Conservation (phyloP, 257 asterid genomes). For the Jacaranda copaia region DNA sequence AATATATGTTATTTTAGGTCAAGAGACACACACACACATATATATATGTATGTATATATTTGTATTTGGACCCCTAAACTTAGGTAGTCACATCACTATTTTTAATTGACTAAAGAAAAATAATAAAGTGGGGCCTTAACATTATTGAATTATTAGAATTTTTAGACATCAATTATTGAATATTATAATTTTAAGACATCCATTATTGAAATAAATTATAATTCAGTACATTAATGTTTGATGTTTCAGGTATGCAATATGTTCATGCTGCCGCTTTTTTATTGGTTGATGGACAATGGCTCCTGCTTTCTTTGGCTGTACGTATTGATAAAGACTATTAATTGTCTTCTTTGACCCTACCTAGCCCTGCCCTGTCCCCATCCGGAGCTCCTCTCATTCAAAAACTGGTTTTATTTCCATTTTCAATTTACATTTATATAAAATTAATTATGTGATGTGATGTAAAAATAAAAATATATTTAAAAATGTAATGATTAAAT, state of each 20-base stretch:
- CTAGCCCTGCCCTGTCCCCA: no score
- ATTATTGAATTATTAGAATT: not conserved
- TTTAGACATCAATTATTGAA: no score
- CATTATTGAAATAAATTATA: not conserved
- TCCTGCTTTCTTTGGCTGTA: not conserved
- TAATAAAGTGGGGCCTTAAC: not conserved
- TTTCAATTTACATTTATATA: no score
- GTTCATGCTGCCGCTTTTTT: constrained; percentile 11
- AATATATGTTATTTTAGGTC: not conserved
- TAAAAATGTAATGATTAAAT: no score
- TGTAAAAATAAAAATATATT: no score
- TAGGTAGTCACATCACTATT: constrained; percentile 37
- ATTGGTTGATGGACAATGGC: constrained; percentile 22
- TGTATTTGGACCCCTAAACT: constrained; percentile 11
- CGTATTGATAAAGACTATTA: no score
- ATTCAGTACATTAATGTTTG: not conserved
- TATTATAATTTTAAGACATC: no score
- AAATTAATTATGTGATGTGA: no score
- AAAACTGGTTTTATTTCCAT: no score
- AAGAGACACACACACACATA: not conserved
- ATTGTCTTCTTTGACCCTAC: no score
- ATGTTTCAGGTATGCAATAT: not conserved
- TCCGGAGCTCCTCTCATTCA: no score
- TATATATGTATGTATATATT: not conserved
- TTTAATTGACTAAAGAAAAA: not conserved